phyloP scores from a whole-genome alignment of 139 green algal species.

The Chlorella sp. region DNA sequence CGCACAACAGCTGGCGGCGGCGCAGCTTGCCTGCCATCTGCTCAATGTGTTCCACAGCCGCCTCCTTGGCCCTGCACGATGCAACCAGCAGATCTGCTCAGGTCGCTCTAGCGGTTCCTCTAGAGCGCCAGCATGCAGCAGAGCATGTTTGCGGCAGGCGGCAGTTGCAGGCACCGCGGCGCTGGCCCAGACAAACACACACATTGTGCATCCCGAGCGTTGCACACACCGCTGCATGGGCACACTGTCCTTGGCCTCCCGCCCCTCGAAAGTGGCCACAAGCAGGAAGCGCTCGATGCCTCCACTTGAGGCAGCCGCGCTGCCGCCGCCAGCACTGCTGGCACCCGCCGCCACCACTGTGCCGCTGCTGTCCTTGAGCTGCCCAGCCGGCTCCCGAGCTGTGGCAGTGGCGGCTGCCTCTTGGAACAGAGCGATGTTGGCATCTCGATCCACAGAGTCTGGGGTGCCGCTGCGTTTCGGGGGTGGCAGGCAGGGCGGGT shows the following conservation, averaged over 20 bases:
- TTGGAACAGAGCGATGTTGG: conserved; percentile 3
- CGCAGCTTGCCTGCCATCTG: no score
- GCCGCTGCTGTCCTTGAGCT: background rate
- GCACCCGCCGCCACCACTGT: background rate
- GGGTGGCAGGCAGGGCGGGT: background rate
- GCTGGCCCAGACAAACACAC: no score
- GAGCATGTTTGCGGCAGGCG: no score
- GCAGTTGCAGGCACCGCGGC: no score
- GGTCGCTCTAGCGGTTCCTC: no score
- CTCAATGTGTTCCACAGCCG: background rate
- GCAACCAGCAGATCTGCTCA: no score
- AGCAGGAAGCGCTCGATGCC: background rate
- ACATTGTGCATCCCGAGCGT: no score
- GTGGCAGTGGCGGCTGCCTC: background rate
- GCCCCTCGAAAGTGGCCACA: background rate
- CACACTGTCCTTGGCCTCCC: background rate
- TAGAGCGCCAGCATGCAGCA: no score
- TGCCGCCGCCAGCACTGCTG: background rate
- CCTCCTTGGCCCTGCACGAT: conserved; percentile 6
- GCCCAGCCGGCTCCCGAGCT: background rate
- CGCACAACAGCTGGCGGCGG: no score
- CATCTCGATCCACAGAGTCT: background rate
- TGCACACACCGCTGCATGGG: background rate
- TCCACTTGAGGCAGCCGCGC: no score
- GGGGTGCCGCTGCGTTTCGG: background rate